A percentile compares a stretch with the other conserved stretches of the same genome.
Conservation (phyloP, 495 filamentous ascomycete species). For the Penicillium fimorum region DNA sequence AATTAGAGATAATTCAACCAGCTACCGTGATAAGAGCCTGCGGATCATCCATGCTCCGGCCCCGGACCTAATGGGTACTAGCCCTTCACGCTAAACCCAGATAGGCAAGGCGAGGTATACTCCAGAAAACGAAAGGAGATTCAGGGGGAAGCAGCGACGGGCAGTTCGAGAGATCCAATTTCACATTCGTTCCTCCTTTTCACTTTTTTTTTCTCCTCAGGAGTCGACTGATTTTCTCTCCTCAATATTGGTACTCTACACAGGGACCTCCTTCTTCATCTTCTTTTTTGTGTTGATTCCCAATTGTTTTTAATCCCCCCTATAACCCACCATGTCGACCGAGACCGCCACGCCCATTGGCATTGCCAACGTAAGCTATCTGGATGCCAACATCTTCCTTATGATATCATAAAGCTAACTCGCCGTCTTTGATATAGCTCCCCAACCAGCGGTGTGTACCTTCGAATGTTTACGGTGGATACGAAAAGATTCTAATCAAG, state of each 20-base stretch:
- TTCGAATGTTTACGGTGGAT: constrained; percentile 9
- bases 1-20: constrained; percentile 21
- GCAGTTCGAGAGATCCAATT: constrained; percentile 17
- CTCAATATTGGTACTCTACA: constrained; percentile 5
- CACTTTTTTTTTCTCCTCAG: constrained; percentile 20
- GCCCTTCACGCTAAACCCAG: constrained; percentile 22
- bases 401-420: constrained; percentile 18
- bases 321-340: constrained; percentile 62
- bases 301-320: constrained; percentile 23
- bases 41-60: constrained; percentile 28
- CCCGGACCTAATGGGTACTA: constrained; percentile 20
- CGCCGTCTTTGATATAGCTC: constrained; percentile 48
- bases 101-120: constrained; percentile 36
- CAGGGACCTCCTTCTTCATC: constrained; percentile 17
- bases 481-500: constrained; percentile 33
- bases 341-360: constrained; percentile 94
- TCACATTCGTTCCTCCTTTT: constrained; percentile 17
- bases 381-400: constrained; percentile 7
- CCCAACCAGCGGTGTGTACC: constrained; percentile 79
- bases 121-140: constrained; percentile 40
- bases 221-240: constrained; percentile 7
- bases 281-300: constrained; percentile 20
- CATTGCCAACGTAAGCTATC: constrained; percentile 86
- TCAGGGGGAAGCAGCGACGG: constrained; percentile 33
- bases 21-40: constrained; percentile 22